Evolutionary conservation across 23 red algal species (phyloP), one percentile per base, ranked within the genome.

Genomic region (Gracilaria caudata): DNA sequence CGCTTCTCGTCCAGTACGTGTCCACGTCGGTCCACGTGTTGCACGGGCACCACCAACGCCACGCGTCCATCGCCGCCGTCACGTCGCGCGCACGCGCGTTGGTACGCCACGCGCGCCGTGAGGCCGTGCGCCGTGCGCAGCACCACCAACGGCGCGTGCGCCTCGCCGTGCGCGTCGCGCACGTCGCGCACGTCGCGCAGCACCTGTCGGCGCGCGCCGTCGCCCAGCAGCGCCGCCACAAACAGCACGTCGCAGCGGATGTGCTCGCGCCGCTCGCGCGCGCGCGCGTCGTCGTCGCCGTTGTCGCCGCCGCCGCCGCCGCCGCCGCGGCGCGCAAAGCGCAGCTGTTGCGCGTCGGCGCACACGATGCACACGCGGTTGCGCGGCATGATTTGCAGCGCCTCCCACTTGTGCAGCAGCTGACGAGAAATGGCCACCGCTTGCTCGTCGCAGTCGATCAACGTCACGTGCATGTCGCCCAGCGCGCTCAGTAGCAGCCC

Each of bases 51-150:
- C 23, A 92, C 88, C 79, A 84, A 21, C 28, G 61, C 78, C 61
- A 66, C 61, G 14, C 61, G 61, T 14, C 8, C 21, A 20, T 7
- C 53, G 53, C 53, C 53, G 53, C 4, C 57, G 1, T 7, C 57
- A 23, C 57, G 23, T 1, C 9, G 61, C 7, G 61, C 61, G 25
- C 30, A 30, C 57, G 57, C 57, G 4, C 57, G 57, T 7, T 57
- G 8, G 45, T 92, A 92, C 47, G 88, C 80, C 38, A 92, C 57
- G 30, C 80, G 79, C 61, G 88, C 88, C 43, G 88, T 92, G 17
- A 92, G 46, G 0, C 88, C 88, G 53, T 92, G 88, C 47, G 88
- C 88, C 13, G 78, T 58, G 24, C 88, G 77, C 66, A 92, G 10
- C 16, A 78, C 88, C 45, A 92, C 72, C 7, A 84, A 59, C 66